phyloP scores from a whole-genome alignment of 805 yeast genomes.

The Pichia insulana region DNA sequence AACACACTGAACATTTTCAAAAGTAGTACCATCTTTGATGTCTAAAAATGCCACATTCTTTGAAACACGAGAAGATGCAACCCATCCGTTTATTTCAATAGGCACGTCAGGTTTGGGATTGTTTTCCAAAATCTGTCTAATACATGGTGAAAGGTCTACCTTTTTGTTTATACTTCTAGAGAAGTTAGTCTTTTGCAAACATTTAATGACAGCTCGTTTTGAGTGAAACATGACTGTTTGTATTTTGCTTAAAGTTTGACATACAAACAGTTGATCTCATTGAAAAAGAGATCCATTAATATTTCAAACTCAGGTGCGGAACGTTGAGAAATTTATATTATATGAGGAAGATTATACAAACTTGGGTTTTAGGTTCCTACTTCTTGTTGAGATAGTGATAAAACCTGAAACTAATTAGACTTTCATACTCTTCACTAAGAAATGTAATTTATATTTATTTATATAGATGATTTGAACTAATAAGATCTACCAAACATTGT shows the following conservation, averaged over 20 bases:
- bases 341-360: too few relatives aligned
- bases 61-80: constrained; percentile 60
- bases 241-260: too few relatives aligned
- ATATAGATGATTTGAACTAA: constrained; percentile 35
- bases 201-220: neutral
- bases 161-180: neutral
- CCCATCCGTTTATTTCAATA: constrained; percentile 60
- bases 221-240: neutral
- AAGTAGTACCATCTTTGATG: constrained; percentile 66
- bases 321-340: too few relatives aligned
- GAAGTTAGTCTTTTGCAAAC: too few relatives aligned
- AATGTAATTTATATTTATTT: too few relatives aligned
- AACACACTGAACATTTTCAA: constrained; percentile 46
- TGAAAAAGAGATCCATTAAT: too few relatives aligned
- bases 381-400: too few relatives aligned
- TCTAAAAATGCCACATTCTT: constrained; percentile 78
- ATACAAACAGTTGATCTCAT: too few relatives aligned
- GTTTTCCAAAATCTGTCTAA: constrained; percentile 21
- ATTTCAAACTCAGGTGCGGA: too few relatives aligned
- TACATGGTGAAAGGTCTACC: constrained; percentile 18
- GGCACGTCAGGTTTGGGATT: constrained; percentile 31
- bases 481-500: constrained; percentile 97
- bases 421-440: too few relatives aligned
- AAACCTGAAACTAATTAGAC: too few relatives aligned
- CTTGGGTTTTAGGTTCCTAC: too few relatives aligned